phyloP scores from a whole-genome alignment of 176 grass and related monocot genomes.

The Hsuehochloa calcarea region DNA sequence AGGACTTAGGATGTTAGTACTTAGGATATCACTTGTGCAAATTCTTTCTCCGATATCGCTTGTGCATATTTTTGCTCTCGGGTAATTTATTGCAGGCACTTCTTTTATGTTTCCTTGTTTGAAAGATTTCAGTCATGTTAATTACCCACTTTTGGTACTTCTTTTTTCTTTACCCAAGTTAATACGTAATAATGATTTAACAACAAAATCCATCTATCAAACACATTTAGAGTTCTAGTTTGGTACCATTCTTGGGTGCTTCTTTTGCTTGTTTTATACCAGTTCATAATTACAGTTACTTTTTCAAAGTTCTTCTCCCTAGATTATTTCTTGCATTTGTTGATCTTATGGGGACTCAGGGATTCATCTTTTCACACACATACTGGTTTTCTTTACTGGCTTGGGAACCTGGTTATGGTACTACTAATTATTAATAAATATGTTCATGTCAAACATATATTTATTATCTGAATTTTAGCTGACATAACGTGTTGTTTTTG shows the following conservation, averaged over 20 bases:
- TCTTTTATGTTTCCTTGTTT: not conserved
- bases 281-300: not conserved
- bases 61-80: not conserved
- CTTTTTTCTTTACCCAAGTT: not conserved
- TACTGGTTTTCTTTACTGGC: not conserved
- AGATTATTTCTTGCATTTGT: not conserved
- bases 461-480: slow-evolving; percentile 31
- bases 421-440: slow-evolving; percentile 8
- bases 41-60: not conserved
- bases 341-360: not conserved
- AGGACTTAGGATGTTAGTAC: not conserved
- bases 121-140: not conserved
- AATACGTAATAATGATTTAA: not conserved
- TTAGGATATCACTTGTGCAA: not conserved
- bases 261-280: not conserved
- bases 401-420: not conserved
- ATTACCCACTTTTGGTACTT: not conserved
- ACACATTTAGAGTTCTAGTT: not conserved
- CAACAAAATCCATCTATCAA: not conserved
- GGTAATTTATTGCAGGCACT: not conserved
- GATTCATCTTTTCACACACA: not conserved
- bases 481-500: not conserved
- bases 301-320: not conserved
- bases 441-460: not conserved
- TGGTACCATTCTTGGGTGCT: not conserved